These are phyloP conservation scores for Pseudocercospora fuligena DNA, from an alignment of 2,329 filamentous ascomycete species.

Conservation along the genomic window DNA sequence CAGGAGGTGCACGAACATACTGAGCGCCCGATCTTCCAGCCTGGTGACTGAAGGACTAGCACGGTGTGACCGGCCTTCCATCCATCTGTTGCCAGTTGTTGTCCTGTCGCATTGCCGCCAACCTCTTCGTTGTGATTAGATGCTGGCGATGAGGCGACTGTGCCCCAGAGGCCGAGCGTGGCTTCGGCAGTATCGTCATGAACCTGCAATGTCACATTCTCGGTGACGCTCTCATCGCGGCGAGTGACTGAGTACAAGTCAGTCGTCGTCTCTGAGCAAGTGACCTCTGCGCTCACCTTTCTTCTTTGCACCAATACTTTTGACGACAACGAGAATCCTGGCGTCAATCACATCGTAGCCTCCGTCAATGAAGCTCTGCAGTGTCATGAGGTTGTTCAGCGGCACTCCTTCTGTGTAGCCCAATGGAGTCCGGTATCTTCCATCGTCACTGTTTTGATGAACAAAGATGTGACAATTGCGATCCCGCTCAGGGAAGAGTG, in stretches of 20 bases:
- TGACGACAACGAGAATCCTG: constrained; percentile 63
- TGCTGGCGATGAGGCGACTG: constrained; percentile 45
- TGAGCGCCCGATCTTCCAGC: constrained; percentile 39
- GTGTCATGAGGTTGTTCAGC: constrained; percentile 59
- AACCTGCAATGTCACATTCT: constrained; percentile 57
- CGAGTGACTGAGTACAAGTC: constrained; percentile 47
- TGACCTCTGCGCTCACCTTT: constrained; percentile 41
- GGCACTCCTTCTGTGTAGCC: constrained; percentile 44
- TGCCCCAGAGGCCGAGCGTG: constrained; percentile 60
- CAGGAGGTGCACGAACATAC: constrained; percentile 26
- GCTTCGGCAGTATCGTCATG: constrained; percentile 64
- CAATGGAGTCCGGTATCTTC: constrained; percentile 53
- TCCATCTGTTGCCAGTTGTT: constrained; percentile 12
- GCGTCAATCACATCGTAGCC: constrained; percentile 59
- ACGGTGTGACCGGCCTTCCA: constrained; percentile 41
- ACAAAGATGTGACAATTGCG: constrained; percentile 60
- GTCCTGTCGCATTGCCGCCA: not conserved
- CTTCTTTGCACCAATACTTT: constrained; percentile 60
- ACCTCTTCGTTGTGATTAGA: not conserved
- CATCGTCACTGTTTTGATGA: constrained; percentile 54
- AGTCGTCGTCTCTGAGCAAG: not conserved
- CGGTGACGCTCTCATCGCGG: constrained; percentile 51
- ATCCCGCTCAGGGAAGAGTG: constrained; percentile 63
- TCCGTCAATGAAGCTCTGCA: constrained; percentile 59
- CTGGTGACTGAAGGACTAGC: constrained; percentile 38